A percentile compares a stretch with the other conserved stretches of the same genome.
phyloP scores from a whole-genome alignment of 2,329 filamentous ascomycete species.

The Paecilomyces sp. region DNA sequence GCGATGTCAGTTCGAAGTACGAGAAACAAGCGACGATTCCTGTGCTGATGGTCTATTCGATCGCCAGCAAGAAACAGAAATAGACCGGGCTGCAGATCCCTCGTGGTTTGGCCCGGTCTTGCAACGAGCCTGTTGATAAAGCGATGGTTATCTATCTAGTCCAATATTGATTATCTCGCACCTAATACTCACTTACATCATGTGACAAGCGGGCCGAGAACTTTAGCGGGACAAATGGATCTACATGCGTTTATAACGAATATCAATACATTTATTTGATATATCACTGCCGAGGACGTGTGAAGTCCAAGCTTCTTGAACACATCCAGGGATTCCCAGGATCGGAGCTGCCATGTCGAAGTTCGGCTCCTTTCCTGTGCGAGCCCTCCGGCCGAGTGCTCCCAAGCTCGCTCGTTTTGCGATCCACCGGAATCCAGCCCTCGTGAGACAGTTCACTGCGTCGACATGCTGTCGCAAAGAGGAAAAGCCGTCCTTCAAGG shows the following conservation, averaged over 20 bases:
- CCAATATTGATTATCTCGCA: background rate
- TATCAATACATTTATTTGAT: too few relatives aligned
- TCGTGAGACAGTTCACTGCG: constrained; percentile 12
- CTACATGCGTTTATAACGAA: background rate
- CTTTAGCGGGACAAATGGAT: background rate
- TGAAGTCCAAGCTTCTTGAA: background rate
- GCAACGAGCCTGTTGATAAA: background rate
- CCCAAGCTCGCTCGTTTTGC: constrained; percentile 1
- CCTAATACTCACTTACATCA: background rate
- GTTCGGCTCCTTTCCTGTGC: background rate
- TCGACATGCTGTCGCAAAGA: constrained; percentile 14
- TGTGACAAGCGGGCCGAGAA: background rate
- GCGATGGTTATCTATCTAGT: background rate
- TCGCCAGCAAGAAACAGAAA: background rate
- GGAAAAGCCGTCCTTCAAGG: constrained; percentile 47
- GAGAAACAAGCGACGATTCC: background rate
- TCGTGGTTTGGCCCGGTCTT: background rate
- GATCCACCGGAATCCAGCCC: background rate
- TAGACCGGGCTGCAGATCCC: background rate
- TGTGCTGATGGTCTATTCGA: background rate
- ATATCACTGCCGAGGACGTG: background rate
- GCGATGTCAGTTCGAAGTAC: background rate
- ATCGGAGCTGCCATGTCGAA: background rate
- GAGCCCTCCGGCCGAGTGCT: constrained; percentile 5
- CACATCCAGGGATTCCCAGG: background rate